Evolutionary conservation across 441 rosid species (phyloP), one percentile per base, ranked within the genome.

Genomic region (Jatropha multifida): DNA sequence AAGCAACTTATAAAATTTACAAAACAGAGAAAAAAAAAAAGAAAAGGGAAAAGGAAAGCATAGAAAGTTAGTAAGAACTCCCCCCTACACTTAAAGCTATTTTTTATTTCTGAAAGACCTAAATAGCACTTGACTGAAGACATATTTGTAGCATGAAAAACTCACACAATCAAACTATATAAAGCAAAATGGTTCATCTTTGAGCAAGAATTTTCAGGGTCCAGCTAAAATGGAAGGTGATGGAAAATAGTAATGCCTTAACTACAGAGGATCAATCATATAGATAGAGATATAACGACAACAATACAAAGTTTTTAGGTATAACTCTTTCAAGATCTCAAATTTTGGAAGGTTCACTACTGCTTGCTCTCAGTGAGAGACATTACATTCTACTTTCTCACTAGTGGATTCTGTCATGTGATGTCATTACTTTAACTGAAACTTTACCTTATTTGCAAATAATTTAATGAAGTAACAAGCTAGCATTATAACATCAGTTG

Each of bases 401-500:
- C 11, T 69, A 38, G 1, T 23, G 14, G 13, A 9, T 52, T 20
- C 62, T 32, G 61, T 15, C 26, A 72, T 26, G 14, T 59, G 2
- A 42, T 15, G 23, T 44, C 6, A 18, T 7, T 56, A 17, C 7
- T 32, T 69, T 20, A 48, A 49, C 15, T 17, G 32, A 14, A 17
- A 54, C 15, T 8, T 17, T 55, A 55, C 20, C 60, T 56, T n/a
- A 56, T n/a, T 8, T 7, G 58, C 27, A 65, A 11, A 23, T 37
- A 65, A 74, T 51, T 74, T 20, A 56, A n/a, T 38, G 4, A 12
- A 56, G 51, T 51, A 63, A 59, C n/a, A 32, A 55, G 40, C 56
- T 68, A 59, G 18, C 73, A 71, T 10, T 23, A 26, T 20, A 20
- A 63, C 17, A 68, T 37, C 60, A 58, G 23, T 12, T 48, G 64